Percentiles rank a stretch among this genome's conserved stretches.
Conservation (phyloP, 192 early-diverging fungal species). For the Coemansia sp. region DNA sequence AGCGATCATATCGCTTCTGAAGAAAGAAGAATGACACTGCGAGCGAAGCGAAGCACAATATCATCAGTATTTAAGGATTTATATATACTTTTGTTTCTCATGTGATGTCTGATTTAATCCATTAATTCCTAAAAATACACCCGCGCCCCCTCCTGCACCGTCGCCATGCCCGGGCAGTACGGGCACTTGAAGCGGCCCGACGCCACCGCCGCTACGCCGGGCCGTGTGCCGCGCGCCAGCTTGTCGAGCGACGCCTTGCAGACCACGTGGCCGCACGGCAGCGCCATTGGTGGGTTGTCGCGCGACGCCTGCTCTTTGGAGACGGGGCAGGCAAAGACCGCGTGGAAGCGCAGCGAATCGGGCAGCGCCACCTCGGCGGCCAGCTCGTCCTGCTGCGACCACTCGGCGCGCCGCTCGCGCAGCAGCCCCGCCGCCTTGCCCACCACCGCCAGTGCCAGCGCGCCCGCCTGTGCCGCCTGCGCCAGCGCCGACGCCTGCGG, state of each 20-base stretch:
- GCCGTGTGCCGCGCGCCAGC: slow-evolving; percentile 73
- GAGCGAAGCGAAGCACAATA: no score
- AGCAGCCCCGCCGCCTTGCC: slow-evolving; percentile 88
- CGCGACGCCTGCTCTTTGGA: slow-evolving; percentile 91
- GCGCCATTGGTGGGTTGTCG: slow-evolving; percentile 98
- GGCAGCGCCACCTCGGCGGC: slow-evolving; percentile 91
- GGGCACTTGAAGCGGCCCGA: slow-evolving; percentile 91
- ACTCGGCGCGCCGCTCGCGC: slow-evolving; percentile 85
- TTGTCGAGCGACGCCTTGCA: slow-evolving; percentile 88
- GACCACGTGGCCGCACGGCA: slow-evolving; percentile 96
- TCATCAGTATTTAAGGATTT: no score
- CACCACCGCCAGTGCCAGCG: slow-evolving; percentile 87
- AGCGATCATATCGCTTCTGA: slow-evolving; percentile 14
- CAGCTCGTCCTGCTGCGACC: slow-evolving; percentile 91
- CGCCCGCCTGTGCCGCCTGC: slow-evolving; percentile 78
- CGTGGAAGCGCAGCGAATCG: slow-evolving; percentile 88
- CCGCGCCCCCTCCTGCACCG: slow-evolving; percentile 71
- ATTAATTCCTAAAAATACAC: slow-evolving; percentile 69
- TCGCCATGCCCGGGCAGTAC: slow-evolving; percentile 92
- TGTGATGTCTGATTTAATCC: no score
- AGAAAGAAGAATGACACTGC: background rate
- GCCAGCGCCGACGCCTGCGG: slow-evolving; percentile 30
- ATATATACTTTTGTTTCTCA: no score
- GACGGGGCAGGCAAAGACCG: slow-evolving; percentile 96
- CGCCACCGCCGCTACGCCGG: slow-evolving; percentile 41